phyloP scores from a whole-genome alignment of 2,329 filamentous ascomycete genomes.

The Colletotrichum truncatum region DNA sequence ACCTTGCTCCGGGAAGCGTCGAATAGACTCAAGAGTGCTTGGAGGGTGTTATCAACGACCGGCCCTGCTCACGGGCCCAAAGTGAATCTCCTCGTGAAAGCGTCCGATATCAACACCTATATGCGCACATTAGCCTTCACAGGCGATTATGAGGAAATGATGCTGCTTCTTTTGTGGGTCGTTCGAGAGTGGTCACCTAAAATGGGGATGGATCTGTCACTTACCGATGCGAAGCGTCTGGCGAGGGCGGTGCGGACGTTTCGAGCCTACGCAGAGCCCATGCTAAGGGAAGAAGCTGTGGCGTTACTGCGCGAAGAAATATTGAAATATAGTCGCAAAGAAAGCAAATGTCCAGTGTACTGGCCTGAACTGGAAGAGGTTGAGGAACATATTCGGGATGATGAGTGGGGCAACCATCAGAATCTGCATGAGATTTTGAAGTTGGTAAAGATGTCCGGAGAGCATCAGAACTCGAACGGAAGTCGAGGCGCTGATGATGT shows the following conservation, averaged over 20 bases:
- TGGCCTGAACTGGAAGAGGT: slow-evolving; percentile 53
- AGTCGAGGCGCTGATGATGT: too few species aligned
- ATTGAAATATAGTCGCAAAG: slow-evolving; percentile 33
- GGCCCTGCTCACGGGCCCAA: background rate
- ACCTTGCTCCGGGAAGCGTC: background rate
- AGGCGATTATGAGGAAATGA: slow-evolving; percentile 68
- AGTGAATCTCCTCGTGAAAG: slow-evolving; percentile 40
- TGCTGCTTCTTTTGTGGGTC: slow-evolving; percentile 68
- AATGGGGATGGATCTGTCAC: slow-evolving; percentile 44
- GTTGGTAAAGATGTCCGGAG: background rate
- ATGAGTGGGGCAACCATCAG: slow-evolving; percentile 12
- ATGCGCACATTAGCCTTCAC: slow-evolving; percentile 70
- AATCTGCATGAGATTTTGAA: slow-evolving; percentile 7
- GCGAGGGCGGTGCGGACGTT: slow-evolving; percentile 55
- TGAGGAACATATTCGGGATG: slow-evolving; percentile 40
- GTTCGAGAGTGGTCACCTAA: slow-evolving; percentile 52
- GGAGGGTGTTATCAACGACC: slow-evolving; percentile 2
- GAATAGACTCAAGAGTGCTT: slow-evolving; percentile 1
- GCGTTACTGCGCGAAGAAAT: slow-evolving; percentile 35
- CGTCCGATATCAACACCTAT: slow-evolving; percentile 58
- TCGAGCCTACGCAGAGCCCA: slow-evolving; percentile 55
- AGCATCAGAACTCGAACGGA: background rate
- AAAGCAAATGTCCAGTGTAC: slow-evolving; percentile 22
- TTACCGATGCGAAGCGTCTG: slow-evolving; percentile 36
- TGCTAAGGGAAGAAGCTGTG: slow-evolving; percentile 46